A percentile compares a stretch with the other conserved stretches of the same genome.
phyloP scores from a whole-genome alignment of 2,329 filamentous ascomycete species.

The Sarocladium kiliense region DNA sequence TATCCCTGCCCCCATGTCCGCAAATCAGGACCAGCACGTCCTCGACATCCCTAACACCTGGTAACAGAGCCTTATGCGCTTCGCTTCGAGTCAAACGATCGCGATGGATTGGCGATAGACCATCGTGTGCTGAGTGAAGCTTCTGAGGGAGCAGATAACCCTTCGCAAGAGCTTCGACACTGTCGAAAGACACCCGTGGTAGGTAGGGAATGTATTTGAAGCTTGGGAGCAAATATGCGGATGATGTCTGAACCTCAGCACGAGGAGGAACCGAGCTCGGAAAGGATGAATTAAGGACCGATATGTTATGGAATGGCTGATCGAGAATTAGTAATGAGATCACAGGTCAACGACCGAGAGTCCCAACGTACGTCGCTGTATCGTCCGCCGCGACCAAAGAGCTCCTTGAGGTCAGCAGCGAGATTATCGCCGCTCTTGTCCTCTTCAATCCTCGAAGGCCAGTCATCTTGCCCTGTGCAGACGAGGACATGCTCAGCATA shows the following conservation, averaged over 20 bases:
- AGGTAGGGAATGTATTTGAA: constrained; percentile 77
- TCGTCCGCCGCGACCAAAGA: constrained; percentile 60
- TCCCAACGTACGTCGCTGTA: constrained; percentile 57
- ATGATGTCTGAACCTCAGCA: constrained; percentile 46
- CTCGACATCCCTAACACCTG: constrained; percentile 53
- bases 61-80: constrained; percentile 46
- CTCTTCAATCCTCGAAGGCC: constrained; percentile 80
- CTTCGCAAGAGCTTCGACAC: constrained; percentile 53
- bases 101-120: constrained; percentile 51
- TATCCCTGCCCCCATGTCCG: constrained; percentile 77
- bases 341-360: not conserved
- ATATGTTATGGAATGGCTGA: constrained; percentile 78
- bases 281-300: constrained; percentile 73
- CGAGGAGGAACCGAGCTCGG: constrained; percentile 46
- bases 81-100: constrained; percentile 46
- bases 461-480: constrained; percentile 75
- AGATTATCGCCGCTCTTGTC: constrained; percentile 64
- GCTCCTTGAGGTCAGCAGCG: constrained; percentile 65
- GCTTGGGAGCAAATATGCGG: constrained; percentile 73
- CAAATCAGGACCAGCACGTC: constrained; percentile 81
- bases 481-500: constrained; percentile 82
- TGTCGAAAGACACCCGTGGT: constrained; percentile 54
- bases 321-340: not conserved
- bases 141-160: constrained; percentile 60
- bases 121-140: constrained; percentile 57